Base-by-base conservation (phyloP, 345 rosid species). In the Erucastrum elatum region DNA sequence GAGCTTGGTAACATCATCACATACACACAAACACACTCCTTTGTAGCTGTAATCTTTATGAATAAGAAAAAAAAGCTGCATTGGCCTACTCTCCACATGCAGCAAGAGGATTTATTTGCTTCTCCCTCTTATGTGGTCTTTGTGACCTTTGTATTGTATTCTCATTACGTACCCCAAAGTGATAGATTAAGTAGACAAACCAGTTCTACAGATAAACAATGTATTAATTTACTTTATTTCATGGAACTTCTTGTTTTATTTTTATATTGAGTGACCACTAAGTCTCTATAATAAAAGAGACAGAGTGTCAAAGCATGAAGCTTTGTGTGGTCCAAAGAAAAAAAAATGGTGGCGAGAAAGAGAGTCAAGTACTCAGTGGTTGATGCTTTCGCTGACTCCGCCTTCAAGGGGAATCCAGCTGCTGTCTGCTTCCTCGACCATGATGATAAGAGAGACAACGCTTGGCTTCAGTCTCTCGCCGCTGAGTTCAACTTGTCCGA, bases 391-490 rank as follows among this genome's bases (percentile, higher is more conserved):
- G 82, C 93, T 0, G 94, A 86, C 25, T 72, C 88, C 1, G 83
- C 96, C 4, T 94, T 92, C 86, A 87, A 86, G 86, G 96, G 98
- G 3, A 94, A 90, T 76, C 98, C 97, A 11, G 96, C 96, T 0
- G 94, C 94, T 0, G 97, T 94, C 15, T 94, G 97, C 64, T 83
- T 91, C 60, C 76, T 94, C 70, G 9, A 70, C 29, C 88, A 87
- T 37, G 84, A 90, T 61, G 89, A 89, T 27, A 82, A 85, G 72
- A 85, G 82, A 80, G 91, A 89, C 27, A 91, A 91, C 25, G 61
- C 74, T 13, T 94, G 98, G 98, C 44, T 94, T 69, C 96, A 90
- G 68, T 75, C 86, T 1, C 79, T 89, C 17, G 87, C 91, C 33
- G 46, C 80, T 2, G 93, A 90, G 81, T 90, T 90, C 83, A 88